These are phyloP conservation scores for Aspergillus baeticus DNA, from an alignment of 495 filamentous ascomycete species.

Conservation along the genomic window DNA sequence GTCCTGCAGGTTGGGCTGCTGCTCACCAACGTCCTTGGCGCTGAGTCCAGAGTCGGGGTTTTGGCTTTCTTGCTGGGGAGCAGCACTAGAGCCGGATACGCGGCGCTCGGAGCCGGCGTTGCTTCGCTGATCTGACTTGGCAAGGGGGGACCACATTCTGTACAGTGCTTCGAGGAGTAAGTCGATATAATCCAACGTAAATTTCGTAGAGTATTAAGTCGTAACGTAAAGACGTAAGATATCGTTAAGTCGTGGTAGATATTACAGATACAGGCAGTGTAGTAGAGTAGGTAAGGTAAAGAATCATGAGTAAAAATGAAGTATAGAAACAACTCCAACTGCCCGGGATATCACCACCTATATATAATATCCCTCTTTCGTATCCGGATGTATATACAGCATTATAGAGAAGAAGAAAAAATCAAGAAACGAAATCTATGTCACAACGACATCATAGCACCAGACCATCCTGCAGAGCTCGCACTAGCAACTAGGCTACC, in stretches of 20 bases:
- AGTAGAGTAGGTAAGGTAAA: too few relatives aligned
- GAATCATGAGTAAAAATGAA: background rate
- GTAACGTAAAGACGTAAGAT: background rate
- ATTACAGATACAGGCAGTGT: background rate
- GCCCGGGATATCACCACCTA: background rate
- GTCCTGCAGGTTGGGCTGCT: background rate
- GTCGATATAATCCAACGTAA: background rate
- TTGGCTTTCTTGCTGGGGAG: background rate
- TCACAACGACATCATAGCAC: conserved; percentile 10
- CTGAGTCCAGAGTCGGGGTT: background rate
- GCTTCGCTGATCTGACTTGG: conserved; percentile 5
- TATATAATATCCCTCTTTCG: background rate
- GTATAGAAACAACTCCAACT: background rate
- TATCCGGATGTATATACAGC: background rate
- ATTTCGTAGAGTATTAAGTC: background rate
- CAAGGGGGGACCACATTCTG: background rate
- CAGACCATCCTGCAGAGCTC: background rate
- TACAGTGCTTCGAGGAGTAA: background rate
- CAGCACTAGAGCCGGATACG: conserved; percentile 10
- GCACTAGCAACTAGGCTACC: background rate
- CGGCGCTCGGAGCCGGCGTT: background rate
- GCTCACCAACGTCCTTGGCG: conserved; percentile 19
- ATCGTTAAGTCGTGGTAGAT: background rate
- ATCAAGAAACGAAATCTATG: background rate
- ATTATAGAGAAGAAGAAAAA: background rate